Evolutionary conservation across 257 asterid species (phyloP), one percentile per base, ranked within the genome.

Genomic region (Cruciata laevipes): DNA sequence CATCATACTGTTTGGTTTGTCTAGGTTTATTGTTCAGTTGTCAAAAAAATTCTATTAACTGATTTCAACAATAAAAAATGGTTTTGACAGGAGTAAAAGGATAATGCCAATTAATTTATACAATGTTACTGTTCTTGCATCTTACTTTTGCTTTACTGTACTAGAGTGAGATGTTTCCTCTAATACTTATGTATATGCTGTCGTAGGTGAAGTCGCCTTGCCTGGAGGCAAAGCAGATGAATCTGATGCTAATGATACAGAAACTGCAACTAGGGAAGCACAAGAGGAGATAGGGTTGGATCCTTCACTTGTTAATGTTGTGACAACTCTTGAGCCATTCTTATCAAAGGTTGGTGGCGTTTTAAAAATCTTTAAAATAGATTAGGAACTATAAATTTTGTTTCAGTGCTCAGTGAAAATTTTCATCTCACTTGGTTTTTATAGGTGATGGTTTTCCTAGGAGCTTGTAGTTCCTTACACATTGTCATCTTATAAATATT

Each of bases 211-310:
- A 83, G 94, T 93, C 17, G 83, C 98, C 8, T 75, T 93, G 79
- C 98, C 97, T 0, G 97, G 98, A 61, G 98, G 98, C 37, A 93
- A 93, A 82, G 89, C 96, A 17, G 98, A 93, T 71, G 97, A 89
- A 73, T 62, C 85, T 40, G 97, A 93, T 67, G 83, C 81, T 6
- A 73, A 74, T 69, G 97, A 87, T 76, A 89, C 87, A 1, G 96
- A 79, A 55, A 93, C 99, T 40, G 97, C 99, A 59, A 83, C 87
- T 23, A 77, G 97, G 68, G 99, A 93, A 78, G 99, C 99, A 31
- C 78, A 85, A 42, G 99, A 93, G 89, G 99, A 90, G 84, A 93
- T 93, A 13, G 99, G 99, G 25, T 73, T 93, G 80, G 91, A 88
- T 82, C 96, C 96, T 65, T 83, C 86, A 11, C 80, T 83, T 56